Evolutionary conservation across 495 filamentous ascomycete species (phyloP).

Genomic region (Rostrohypoxylon terebratum): DNA sequence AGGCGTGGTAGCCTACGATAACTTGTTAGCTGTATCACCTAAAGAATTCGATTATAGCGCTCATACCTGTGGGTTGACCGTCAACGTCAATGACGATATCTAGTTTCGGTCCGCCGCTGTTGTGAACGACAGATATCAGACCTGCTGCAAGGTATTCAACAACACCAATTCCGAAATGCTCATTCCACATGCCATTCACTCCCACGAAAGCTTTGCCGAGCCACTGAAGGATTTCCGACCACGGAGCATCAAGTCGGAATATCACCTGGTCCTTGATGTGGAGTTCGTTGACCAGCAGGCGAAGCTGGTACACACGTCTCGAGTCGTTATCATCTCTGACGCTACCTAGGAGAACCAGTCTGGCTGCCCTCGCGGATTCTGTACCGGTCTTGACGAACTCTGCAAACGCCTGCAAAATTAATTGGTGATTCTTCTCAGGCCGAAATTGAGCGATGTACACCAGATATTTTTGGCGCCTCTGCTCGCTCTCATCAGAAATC

Average conservation of each 20-base stretch:
- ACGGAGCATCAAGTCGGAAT: slow-evolving; percentile 89
- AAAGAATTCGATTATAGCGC: background rate
- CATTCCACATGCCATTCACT: slow-evolving; percentile 99
- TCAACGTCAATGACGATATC: slow-evolving; percentile 89
- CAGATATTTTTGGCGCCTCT: slow-evolving; percentile 72
- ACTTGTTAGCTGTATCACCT: slow-evolving; percentile 31
- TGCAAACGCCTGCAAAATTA: slow-evolving; percentile 86
- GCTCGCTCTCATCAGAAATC: slow-evolving; percentile 73
- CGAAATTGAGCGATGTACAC: slow-evolving; percentile 98
- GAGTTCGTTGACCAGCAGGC: slow-evolving; percentile 88
- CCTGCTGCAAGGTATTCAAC: slow-evolving; percentile 98
- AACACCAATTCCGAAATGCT: slow-evolving; percentile 98
- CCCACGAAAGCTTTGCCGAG: slow-evolving; percentile 79
- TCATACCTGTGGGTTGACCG: slow-evolving; percentile 75
- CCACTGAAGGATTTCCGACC: slow-evolving; percentile 85
- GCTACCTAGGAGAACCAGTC: slow-evolving; percentile 85
- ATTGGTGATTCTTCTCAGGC: slow-evolving; percentile 93
- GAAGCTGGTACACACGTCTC: slow-evolving; percentile 89
- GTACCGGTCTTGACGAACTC: slow-evolving; percentile 66
- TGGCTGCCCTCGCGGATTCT: slow-evolving; percentile 63
- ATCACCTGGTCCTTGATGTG: slow-evolving; percentile 83
- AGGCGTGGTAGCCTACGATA: slow-evolving; percentile 81
- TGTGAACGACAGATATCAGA: slow-evolving; percentile 88
- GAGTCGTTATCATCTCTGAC: slow-evolving; percentile 86
- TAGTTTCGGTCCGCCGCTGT: slow-evolving; percentile 88